Base-by-base conservation (phyloP, 352 stramenopile genomes). In the Blastocystis sp. region DNA sequence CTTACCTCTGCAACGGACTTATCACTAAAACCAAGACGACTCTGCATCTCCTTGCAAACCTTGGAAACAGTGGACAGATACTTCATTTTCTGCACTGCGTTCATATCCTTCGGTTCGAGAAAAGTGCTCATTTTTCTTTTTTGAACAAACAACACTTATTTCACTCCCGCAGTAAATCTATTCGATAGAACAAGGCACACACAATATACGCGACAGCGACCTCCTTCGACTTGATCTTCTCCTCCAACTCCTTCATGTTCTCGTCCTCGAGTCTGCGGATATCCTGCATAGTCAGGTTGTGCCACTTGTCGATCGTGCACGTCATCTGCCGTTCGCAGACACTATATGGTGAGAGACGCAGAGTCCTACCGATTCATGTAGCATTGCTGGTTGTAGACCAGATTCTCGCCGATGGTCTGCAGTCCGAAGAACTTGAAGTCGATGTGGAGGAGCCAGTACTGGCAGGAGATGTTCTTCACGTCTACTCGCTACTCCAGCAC, bases 21-120 rank as follows among this genome's bases (percentile, higher is more conserved):
- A 43, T 89, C 64, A 64, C 66, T 89, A 45, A 89, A 79, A 37
- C 78, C 78, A 1, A 89, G 26, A 76, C 70, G 78, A 4, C 37
- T 89, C 16, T 89, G 56, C 2, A 89, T n/a, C 55, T 89, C 78
- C 50, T 89, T 89, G 78, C 78, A 89, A 50, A 89, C 78, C 53
- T 79, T 89, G 5, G 63, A 79, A 20, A 89, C 78, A 45, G 70
- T 89, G 16, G 63, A 76, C 43, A 89, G 43, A 45, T 89, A 79
- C 37, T 89, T 89, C 66, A 89, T 79, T 54, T 89, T 89, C 78
- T 89, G 63, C 41, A 89, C 63, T n/a, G 78, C 59, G 30, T 89
- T 69, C 78, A 89, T 89, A 9, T 76, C 54, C 16, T 85, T 53
- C 16, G 73, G 73, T 65, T 68, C 43, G n/a, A 85, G n/a, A 45